Evolutionary conservation across 2,329 filamentous ascomycete species (phyloP).

Genomic region (Fusarium oligoseptatum): DNA sequence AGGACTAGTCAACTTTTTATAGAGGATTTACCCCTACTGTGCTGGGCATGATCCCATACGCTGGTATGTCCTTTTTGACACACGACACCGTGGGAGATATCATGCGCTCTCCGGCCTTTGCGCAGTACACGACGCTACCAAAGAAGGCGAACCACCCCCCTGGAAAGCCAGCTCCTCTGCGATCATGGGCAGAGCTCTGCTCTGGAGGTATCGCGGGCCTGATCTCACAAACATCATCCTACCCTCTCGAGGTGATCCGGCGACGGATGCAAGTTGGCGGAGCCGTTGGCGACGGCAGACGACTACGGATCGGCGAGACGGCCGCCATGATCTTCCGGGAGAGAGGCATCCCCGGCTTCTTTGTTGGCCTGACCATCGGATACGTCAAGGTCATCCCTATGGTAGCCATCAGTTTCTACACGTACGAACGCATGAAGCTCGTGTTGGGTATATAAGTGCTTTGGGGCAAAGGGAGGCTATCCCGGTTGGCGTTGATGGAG

Average conservation of each 20-base stretch:
- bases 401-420: slow-evolving; percentile 78
- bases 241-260: slow-evolving; percentile 92
- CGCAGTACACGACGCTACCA: slow-evolving; percentile 81
- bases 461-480: slow-evolving; percentile 16
- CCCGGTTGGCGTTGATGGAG: slow-evolving; percentile 44
- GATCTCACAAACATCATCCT: slow-evolving; percentile 91
- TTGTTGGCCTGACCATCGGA: slow-evolving; percentile 91
- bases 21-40: slow-evolving; percentile 92
- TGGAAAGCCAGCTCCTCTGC: slow-evolving; percentile 78
- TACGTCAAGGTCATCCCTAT: slow-evolving; percentile 96
- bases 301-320: slow-evolving; percentile 84
- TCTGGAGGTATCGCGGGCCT: slow-evolving; percentile 89
- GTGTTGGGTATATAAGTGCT: slow-evolving; percentile 71
- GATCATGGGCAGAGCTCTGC: slow-evolving; percentile 87
- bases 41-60: slow-evolving; percentile 96
- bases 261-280: slow-evolving; percentile 97
- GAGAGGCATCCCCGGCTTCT: slow-evolving; percentile 85
- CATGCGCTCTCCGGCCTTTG: slow-evolving; percentile 76
- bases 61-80: slow-evolving; percentile 93
- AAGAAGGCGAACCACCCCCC: slow-evolving; percentile 65
- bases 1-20: slow-evolving; percentile 94
- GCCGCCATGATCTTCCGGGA: slow-evolving; percentile 80
- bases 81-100: slow-evolving; percentile 92
- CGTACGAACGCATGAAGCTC: slow-evolving; percentile 74
- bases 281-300: slow-evolving; percentile 89